A percentile compares a stretch with the other conserved stretches of the same genome.
Conservation (phyloP, 371 early-diverging fungal species). For the Sporodiniella umbellata region DNA sequence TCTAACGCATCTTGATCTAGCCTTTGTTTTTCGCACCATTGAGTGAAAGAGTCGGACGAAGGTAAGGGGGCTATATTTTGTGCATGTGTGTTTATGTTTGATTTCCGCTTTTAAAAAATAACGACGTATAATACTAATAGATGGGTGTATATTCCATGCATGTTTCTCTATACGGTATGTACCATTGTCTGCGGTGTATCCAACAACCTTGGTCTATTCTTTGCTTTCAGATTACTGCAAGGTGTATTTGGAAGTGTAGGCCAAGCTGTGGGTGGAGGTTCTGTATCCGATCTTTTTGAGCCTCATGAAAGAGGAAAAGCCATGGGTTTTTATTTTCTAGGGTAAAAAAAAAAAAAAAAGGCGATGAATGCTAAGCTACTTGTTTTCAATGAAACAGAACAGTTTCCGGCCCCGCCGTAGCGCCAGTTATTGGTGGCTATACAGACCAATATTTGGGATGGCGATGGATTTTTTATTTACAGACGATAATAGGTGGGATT, state of each 20-base stretch:
- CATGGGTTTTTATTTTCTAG: conserved; percentile 36
- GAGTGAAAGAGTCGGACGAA: conserved; percentile 33
- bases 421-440: conserved; percentile 56
- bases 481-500: conserved; percentile 47
- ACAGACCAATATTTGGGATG: conserved; percentile 50
- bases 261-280: conserved; percentile 41
- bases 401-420: conserved; percentile 51
- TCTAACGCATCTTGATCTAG: conserved; percentile 2
- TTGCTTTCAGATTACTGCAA: conserved; percentile 36
- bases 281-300: conserved; percentile 36
- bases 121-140: conserved; percentile 5
- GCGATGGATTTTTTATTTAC: conserved; percentile 57
- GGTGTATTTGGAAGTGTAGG: conserved; percentile 36
- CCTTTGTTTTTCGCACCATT: conserved; percentile 39
- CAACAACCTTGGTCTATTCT: conserved; percentile 26
- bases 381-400: conserved; percentile 22
- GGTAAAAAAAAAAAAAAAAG: conserved; percentile 9
- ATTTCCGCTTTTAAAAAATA: too few relatives aligned
- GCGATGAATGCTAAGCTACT: background rate
- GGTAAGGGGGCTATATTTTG: too few relatives aligned
- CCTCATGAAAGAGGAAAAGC: conserved; percentile 39
- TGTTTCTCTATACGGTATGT: conserved; percentile 26
- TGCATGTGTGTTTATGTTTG: too few relatives aligned
- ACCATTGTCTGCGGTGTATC: conserved; percentile 35
- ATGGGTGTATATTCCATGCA: conserved; percentile 24